These are phyloP conservation scores for Coprinopsis cinerea DNA, from an alignment of 768 basidiomycete species.

Conservation along the genomic window DNA sequence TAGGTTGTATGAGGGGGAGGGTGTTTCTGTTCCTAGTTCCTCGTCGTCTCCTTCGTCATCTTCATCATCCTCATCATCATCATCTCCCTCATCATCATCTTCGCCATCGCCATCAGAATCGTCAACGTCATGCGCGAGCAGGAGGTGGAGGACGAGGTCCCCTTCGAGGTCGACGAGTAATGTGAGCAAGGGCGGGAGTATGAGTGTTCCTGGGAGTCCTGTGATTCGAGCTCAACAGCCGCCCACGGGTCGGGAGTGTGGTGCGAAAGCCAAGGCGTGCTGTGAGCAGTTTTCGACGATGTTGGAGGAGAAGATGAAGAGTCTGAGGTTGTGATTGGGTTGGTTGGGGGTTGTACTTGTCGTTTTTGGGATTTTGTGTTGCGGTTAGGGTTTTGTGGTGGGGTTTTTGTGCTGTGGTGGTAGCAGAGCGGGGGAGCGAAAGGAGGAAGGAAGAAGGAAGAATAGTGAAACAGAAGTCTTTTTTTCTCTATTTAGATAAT, in stretches of 20 bases:
- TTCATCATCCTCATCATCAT: not conserved
- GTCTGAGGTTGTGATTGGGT: not conserved
- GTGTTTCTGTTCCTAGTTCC: constrained; percentile 1
- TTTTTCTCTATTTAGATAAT: too few species aligned
- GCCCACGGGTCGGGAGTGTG: not conserved
- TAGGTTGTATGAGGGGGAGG: not conserved
- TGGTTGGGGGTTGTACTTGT: too few species aligned
- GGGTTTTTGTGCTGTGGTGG: too few species aligned
- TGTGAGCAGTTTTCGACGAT: not conserved
- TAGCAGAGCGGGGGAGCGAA: too few species aligned
- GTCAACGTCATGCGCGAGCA: too few species aligned
- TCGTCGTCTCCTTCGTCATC: not conserved
- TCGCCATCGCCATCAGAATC: not conserved
- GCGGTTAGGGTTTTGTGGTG: too few species aligned
- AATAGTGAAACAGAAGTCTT: too few species aligned
- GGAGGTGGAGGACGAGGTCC: not conserved
- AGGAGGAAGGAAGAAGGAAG: too few species aligned
- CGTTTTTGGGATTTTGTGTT: too few species aligned
- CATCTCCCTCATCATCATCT: not conserved
- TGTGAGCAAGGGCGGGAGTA: constrained; percentile 7
- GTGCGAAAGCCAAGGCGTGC: not conserved
- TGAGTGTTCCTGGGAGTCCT: constrained; percentile 6
- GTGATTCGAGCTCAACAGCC: not conserved
- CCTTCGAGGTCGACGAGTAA: constrained; percentile 3
- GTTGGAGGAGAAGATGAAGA: constrained; percentile 7